A percentile compares a stretch with the other conserved stretches of the same genome.
Evolutionary conservation across 441 rosid species (phyloP).

Genomic region (Geranium incanum): DNA sequence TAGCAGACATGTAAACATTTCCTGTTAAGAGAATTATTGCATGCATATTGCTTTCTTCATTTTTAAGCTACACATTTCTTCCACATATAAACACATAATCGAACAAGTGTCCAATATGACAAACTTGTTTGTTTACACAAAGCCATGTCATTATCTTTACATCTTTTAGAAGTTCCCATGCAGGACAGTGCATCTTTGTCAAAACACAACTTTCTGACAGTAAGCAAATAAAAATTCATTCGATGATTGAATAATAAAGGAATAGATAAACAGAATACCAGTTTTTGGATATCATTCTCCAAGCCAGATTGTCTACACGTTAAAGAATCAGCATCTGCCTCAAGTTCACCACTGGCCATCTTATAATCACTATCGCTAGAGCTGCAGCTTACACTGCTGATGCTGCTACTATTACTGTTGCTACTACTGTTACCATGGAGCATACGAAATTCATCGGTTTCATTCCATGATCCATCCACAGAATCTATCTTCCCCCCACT

Average conservation of each 20-base stretch:
- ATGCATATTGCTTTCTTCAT: not conserved
- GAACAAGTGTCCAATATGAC: not conserved
- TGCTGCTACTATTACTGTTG: conserved; percentile 92
- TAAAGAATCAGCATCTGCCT: conserved; percentile 98
- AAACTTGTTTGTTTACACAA: not conserved
- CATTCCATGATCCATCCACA: conserved; percentile 58
- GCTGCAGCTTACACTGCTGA: conserved; percentile 82
- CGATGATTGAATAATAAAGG: conserved; percentile 8
- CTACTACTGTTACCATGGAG: conserved; percentile 82
- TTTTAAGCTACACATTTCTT: not conserved
- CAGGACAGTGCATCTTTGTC: not conserved
- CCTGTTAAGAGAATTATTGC: not conserved
- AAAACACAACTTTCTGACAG: conserved; percentile 1
- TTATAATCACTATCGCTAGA: conserved; percentile 86
- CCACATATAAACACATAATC: not conserved
- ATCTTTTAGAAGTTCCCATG: not conserved
- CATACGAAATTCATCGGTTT: conserved; percentile 45
- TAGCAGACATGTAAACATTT: not conserved
- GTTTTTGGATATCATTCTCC: conserved; percentile 61
- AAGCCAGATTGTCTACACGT: conserved; percentile 82
- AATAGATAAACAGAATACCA: conserved; percentile 43
- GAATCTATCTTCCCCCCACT: conserved; percentile 74
- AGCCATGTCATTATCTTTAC: not conserved
- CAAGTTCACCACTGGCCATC: conserved; percentile 79
- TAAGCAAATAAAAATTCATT: conserved; percentile 7